Evolutionary conservation across 2,329 filamentous ascomycete genomes (phyloP).

Genomic region (Monosporascus sp.): DNA sequence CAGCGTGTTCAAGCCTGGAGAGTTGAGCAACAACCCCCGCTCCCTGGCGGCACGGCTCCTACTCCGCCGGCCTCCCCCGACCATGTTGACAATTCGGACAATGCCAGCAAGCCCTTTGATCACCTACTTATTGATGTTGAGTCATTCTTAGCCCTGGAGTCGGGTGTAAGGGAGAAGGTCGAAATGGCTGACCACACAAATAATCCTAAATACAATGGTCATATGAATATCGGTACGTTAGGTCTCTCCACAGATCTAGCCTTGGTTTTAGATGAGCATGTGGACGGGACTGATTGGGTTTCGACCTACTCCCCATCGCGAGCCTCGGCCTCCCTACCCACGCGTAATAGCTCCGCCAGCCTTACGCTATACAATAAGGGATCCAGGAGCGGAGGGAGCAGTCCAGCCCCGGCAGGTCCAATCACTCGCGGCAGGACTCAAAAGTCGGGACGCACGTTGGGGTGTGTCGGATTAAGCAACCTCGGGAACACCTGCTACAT

Average conservation of each 20-base stretch:
- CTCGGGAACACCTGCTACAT: slow-evolving; percentile 98
- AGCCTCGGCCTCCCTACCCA: slow-evolving; percentile 28
- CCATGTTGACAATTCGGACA: slow-evolving; percentile 6
- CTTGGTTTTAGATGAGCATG: slow-evolving; percentile 78
- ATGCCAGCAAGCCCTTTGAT: slow-evolving; percentile 29
- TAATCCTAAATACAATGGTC: slow-evolving; percentile 74
- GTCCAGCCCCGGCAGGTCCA: slow-evolving; percentile 53
- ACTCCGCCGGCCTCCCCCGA: slow-evolving; percentile 22
- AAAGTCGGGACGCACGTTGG: slow-evolving; percentile 63
- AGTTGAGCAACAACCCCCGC: slow-evolving; percentile 44
- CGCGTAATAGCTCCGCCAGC: slow-evolving; percentile 26
- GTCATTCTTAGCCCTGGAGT: slow-evolving; percentile 56
- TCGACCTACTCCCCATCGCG: slow-evolving; percentile 37
- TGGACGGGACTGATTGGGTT: slow-evolving; percentile 54
- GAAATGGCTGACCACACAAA: slow-evolving; percentile 64
- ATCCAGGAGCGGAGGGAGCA: slow-evolving; percentile 61
- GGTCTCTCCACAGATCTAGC: slow-evolving; percentile 68
- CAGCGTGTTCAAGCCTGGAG: slow-evolving; percentile 77
- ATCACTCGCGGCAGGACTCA: slow-evolving; percentile 68
- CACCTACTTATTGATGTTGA: slow-evolving; percentile 55
- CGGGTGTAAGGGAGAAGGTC: slow-evolving; percentile 59
- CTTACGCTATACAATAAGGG: slow-evolving; percentile 31
- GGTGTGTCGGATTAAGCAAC: slow-evolving; percentile 80
- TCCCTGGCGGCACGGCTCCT: slow-evolving; percentile 31
- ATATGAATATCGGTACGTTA: slow-evolving; percentile 56